Percentiles rank a stretch among this genome's conserved stretches.
These are phyloP conservation scores for Ruellia speciosa DNA, from an alignment of 305 asterid species.

Conservation along the genomic window DNA sequence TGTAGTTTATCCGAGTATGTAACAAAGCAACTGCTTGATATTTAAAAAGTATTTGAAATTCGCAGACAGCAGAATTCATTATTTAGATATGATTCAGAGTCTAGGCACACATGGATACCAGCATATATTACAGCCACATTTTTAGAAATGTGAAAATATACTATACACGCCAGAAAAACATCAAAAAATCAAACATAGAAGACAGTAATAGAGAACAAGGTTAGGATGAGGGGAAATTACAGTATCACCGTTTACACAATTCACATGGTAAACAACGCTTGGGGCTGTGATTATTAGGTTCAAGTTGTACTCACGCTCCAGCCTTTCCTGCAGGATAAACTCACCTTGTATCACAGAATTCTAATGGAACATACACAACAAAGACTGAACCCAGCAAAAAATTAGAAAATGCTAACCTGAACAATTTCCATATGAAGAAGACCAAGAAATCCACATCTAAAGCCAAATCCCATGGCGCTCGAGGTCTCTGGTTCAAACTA, in stretches of 20 bases:
- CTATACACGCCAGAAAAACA: neutral
- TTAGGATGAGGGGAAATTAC: slow-evolving; percentile 54
- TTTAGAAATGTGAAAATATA: neutral
- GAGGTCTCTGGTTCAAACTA: slow-evolving; percentile 99
- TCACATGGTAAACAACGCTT: slow-evolving; percentile 88
- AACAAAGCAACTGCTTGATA: neutral
- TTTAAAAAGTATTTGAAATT: neutral
- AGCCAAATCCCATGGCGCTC: slow-evolving; percentile 99
- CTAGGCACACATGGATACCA: neutral
- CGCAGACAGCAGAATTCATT: too few relatives aligned
- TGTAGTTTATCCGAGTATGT: neutral
- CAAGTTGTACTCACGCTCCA: slow-evolving; percentile 94
- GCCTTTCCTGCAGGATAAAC: slow-evolving; percentile 75
- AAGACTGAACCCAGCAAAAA: slow-evolving; percentile 15
- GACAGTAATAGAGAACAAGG: slow-evolving; percentile 16
- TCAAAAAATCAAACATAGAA: neutral
- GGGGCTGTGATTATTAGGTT: slow-evolving; percentile 91
- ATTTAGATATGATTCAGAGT: too few relatives aligned
- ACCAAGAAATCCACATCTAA: slow-evolving; percentile 97
- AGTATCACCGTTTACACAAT: slow-evolving; percentile 65
- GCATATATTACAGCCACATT: neutral
- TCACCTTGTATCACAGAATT: slow-evolving; percentile 21
- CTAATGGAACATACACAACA: slow-evolving; percentile 17
- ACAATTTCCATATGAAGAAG: slow-evolving; percentile 99
- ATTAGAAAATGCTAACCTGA: slow-evolving; percentile 47